Percentiles rank a stretch among this genome's conserved stretches.
phyloP scores from a whole-genome alignment of 345 rosid species.

The Pistacia vera region DNA sequence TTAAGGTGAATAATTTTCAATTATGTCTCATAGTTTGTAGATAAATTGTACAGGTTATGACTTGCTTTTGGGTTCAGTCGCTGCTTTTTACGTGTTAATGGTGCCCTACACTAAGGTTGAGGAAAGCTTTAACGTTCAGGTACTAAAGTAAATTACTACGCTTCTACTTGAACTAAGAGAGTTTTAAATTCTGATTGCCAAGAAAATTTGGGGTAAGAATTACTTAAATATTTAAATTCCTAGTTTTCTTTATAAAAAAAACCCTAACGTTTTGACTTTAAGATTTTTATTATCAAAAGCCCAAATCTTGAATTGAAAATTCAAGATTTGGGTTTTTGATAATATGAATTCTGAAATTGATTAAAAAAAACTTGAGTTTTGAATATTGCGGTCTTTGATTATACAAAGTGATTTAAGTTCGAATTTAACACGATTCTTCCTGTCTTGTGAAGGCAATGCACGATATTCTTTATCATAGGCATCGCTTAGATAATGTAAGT shows the following conservation, averaged over 20 bases:
- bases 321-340: no score
- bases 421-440: not conserved
- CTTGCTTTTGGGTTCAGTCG: conserved; percentile 72
- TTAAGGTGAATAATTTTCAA: not conserved
- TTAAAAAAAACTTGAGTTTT: not conserved
- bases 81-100: conserved; percentile 72
- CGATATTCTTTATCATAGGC: conserved; percentile 80
- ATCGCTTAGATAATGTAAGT: conserved; percentile 72
- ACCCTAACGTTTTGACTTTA: no score
- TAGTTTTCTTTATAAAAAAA: not conserved
- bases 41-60: conserved; percentile 58
- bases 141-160: conserved; percentile 3
- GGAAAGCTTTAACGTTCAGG: conserved; percentile 98
- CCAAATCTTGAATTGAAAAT: no score
- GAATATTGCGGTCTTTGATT: not conserved
- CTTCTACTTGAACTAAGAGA: not conserved
- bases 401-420: not conserved
- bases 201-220: not conserved
- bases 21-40: not conserved
- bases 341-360: no score
- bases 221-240: not conserved
- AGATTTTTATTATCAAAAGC: no score
- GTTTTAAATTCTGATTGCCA: not conserved
- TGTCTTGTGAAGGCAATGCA: conserved; percentile 70
- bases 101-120: conserved; percentile 95